Evolutionary conservation across 1,284 basidiomycete species (phyloP).

Genomic region (Tylopilus sp.): DNA sequence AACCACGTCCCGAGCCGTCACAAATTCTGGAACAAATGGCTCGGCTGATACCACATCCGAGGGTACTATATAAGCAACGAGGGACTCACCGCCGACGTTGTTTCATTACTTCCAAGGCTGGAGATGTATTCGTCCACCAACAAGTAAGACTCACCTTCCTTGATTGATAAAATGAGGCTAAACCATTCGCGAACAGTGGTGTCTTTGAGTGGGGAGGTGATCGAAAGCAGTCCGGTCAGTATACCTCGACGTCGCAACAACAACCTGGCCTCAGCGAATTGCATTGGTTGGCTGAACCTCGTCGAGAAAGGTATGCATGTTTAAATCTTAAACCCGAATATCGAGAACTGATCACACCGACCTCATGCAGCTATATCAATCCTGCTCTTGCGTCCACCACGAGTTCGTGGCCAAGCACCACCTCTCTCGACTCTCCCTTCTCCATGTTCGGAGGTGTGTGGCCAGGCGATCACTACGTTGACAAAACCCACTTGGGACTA

Average conservation of each 20-base stretch:
- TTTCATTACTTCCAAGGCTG: background rate
- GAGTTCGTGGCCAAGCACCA: slow-evolving; percentile 3
- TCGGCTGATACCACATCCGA: background rate
- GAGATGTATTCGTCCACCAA: slow-evolving; percentile 8
- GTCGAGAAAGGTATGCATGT: slow-evolving; percentile 15
- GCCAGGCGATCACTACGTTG: background rate
- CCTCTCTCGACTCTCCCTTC: background rate
- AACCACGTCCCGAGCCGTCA: slow-evolving; percentile 11
- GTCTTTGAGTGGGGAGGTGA: background rate
- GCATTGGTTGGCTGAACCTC: background rate
- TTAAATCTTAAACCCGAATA: background rate
- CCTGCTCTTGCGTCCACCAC: background rate
- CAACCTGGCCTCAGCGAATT: background rate
- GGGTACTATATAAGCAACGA: slow-evolving; percentile 11
- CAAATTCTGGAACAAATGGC: slow-evolving; percentile 9
- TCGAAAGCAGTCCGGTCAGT: background rate
- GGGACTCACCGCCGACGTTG: background rate
- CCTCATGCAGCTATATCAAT: slow-evolving; percentile 1
- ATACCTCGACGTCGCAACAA: slow-evolving; percentile 1
- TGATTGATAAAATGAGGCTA: background rate
- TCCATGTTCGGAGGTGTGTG: background rate
- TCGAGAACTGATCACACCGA: background rate
- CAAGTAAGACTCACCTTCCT: slow-evolving; percentile 12
- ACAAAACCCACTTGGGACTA: background rate
- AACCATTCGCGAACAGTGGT: slow-evolving; percentile 3